Evolutionary conservation across 768 basidiomycete genomes (phyloP), one percentile per base, ranked within the genome.

Genomic region (Leccinum disarticulatum): DNA sequence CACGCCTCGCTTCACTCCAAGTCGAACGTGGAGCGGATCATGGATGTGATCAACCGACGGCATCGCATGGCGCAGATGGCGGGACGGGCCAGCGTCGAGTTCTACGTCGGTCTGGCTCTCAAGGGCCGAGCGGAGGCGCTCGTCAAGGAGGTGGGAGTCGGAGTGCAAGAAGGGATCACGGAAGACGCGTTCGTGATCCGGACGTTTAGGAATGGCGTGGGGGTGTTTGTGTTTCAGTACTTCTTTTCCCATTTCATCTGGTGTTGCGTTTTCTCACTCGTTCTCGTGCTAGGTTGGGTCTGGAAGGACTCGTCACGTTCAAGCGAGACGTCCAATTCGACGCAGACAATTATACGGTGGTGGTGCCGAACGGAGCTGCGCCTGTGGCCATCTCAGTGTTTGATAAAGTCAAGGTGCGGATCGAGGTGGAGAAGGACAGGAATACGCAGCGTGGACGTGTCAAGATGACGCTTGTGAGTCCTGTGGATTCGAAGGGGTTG

Each of bases 1-100:
- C 95, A 98, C 70, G 83, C 91, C 0, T 87, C 90, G 0, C 79
- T 99, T 2, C 94, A 97, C 67, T 93, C 93, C 0, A 93, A 95
- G 71, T 72, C 83, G 14, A 87, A 93, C 66, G 91, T 98, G 3
- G 97, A 98, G 70, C 85, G 87, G 19, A 83, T 91, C 7, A 75
- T 98, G 63, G 88, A 87, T 58, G 86, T 90, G 25, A 90, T 98
- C 54, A 99, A 98, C 68, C 83, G 87, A 47, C 83, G 95, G 17
- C 96, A 99, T 72, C 83, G 96, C 28, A 90, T 96, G 85, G 97
- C 97, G 0, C 97, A 99, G 70, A 96, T 95, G 91, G 97, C 97
- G 0, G 87, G 95, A 4, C 82, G 97, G 14, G 97, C 97, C 0
- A 96, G 93, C 70, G 90, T 98, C 33, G 96, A 99, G 74, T 99